phyloP scores from a whole-genome alignment of 106 monocot species.

The Gastrodia elata region DNA sequence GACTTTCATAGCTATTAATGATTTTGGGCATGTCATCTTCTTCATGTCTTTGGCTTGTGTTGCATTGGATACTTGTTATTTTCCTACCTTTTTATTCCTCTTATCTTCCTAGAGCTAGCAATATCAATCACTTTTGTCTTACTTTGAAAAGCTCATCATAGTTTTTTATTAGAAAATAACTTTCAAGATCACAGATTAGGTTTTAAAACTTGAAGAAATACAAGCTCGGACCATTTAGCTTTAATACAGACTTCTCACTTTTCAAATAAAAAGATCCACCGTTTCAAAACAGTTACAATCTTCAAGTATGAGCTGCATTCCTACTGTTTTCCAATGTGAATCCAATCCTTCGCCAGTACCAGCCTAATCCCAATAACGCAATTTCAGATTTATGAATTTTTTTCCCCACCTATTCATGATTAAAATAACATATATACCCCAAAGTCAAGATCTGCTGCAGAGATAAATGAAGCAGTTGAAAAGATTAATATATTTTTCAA shows the following conservation, averaged over 20 bases:
- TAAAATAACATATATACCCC: no score
- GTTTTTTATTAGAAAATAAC: no score
- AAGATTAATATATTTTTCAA: constrained; percentile 11
- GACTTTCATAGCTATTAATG: no score
- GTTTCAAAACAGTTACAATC: not conserved
- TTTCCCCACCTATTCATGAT: not conserved
- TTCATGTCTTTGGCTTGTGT: no score
- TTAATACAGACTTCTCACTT: not conserved
- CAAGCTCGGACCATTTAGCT: not conserved
- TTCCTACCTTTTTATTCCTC: no score
- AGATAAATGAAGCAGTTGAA: not conserved
- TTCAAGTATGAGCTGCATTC: not conserved
- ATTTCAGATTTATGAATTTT: not conserved
- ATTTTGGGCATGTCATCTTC: no score
- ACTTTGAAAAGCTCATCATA: no score
- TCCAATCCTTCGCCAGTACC: not conserved
- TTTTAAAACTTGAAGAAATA: not conserved
- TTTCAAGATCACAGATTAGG: no score
- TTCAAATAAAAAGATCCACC: not conserved
- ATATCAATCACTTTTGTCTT: no score
- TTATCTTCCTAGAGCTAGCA: no score
- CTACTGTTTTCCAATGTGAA: not conserved
- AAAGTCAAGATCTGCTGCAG: not conserved
- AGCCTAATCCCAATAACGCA: not conserved
- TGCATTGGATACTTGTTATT: no score